phyloP scores from a whole-genome alignment of 768 basidiomycete genomes.

The Hydnum rufescens region DNA sequence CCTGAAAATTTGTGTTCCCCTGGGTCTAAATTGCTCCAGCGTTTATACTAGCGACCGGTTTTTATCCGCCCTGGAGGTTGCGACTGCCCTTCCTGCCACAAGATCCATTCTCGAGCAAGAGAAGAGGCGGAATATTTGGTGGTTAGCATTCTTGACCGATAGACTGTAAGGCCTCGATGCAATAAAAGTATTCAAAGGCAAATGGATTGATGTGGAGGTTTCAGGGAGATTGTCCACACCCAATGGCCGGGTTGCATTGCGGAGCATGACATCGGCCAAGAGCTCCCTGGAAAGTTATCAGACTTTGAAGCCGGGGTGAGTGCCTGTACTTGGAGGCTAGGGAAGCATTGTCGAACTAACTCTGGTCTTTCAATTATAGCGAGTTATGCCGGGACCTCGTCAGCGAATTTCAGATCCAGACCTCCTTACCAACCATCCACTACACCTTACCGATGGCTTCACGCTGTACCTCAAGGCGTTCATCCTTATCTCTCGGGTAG shows the following conservation, averaged over 20 bases:
- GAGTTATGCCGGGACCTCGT: background rate
- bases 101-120: background rate
- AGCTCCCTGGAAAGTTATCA: constrained; percentile 3
- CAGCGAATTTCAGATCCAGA: constrained; percentile 5
- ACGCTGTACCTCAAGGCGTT: constrained; percentile 8
- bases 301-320: constrained; percentile 4
- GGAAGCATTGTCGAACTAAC: background rate
- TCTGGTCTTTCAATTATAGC: background rate
- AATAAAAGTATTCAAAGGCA: no score
- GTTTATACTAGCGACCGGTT: background rate
- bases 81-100: background rate
- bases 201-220: no score
- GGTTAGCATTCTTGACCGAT: background rate
- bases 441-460: constrained; percentile 6
- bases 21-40: background rate
- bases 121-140: background rate
- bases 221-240: background rate
- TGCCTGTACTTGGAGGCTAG: background rate
- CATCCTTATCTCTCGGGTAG: constrained; percentile 6
- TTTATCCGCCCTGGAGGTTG: background rate
- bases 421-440: constrained; percentile 7
- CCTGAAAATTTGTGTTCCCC: background rate
- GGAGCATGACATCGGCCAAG: constrained; percentile 7
- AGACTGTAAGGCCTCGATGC: background rate
- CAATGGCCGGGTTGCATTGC: background rate